Evolutionary conservation across 495 filamentous ascomycete genomes (phyloP).

Genomic region (Lasiosphaeria miniovina): DNA sequence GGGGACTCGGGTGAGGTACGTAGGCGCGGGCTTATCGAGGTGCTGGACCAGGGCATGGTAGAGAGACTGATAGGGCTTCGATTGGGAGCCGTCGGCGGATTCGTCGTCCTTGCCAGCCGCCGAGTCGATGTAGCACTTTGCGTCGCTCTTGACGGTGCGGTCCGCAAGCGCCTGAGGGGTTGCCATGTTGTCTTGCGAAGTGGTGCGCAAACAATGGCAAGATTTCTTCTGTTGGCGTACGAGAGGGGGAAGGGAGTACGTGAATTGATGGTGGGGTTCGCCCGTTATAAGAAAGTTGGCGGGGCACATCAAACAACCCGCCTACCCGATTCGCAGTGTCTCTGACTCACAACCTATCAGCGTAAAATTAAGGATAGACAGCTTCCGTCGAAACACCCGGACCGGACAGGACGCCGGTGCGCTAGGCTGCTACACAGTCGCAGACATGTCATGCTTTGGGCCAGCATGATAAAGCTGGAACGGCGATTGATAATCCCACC

Average conservation of each 20-base stretch:
- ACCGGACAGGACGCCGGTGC: too few species aligned
- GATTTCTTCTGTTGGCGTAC: constrained; percentile 5
- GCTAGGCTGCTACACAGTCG: too few species aligned
- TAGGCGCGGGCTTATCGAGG: constrained; percentile 52
- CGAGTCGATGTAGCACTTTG: constrained; percentile 74
- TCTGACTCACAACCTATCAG: background rate
- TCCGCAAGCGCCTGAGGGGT: constrained; percentile 41
- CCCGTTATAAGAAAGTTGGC: constrained; percentile 22
- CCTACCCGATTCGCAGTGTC: constrained; percentile 1
- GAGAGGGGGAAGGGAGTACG: constrained; percentile 5
- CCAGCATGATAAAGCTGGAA: too few species aligned
- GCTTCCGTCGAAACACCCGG: too few species aligned
- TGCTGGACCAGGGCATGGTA: constrained; percentile 73
- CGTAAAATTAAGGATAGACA: background rate
- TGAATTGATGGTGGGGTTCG: constrained; percentile 19
- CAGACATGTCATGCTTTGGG: too few species aligned
- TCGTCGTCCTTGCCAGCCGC: constrained; percentile 68
- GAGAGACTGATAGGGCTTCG: constrained; percentile 76
- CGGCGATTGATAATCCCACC: too few species aligned
- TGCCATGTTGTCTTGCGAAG: constrained; percentile 29
- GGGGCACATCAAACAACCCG: constrained; percentile 20
- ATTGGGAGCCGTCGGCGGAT: constrained; percentile 62
- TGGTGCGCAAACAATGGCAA: constrained; percentile 18
- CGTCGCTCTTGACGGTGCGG: constrained; percentile 40
- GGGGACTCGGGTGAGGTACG: constrained; percentile 69